Percentiles rank a stretch among this genome's conserved stretches.
phyloP scores from a whole-genome alignment of 139 green algal genomes.

The Closterium sp. region DNA sequence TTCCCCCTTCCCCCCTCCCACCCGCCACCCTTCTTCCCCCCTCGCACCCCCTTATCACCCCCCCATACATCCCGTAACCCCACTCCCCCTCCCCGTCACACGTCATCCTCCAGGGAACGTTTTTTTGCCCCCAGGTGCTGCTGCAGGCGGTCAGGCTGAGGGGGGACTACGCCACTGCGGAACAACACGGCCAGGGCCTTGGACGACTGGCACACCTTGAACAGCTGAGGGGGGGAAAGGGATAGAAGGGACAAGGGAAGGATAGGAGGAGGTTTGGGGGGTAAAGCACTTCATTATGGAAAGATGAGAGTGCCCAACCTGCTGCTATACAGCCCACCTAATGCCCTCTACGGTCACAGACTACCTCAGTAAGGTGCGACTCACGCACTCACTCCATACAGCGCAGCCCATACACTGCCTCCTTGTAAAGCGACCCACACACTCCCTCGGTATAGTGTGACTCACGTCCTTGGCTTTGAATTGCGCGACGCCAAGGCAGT shows the following conservation, averaged over 20 bases:
- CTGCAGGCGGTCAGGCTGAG: constrained; percentile 25
- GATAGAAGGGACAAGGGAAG: background rate
- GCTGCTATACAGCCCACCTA: too few species aligned
- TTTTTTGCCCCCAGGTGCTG: constrained; percentile 35
- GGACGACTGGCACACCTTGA: constrained; percentile 34
- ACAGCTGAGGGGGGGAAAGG: constrained; percentile 16
- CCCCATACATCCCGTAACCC: background rate
- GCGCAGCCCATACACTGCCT: too few species aligned
- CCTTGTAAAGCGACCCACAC: too few species aligned
- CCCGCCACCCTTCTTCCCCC: background rate
- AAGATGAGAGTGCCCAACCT: too few species aligned
- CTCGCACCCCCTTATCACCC: background rate
- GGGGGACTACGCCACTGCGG: constrained; percentile 12
- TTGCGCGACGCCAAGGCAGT: constrained; percentile 34
- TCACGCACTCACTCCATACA: too few species aligned
- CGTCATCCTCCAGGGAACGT: constrained; percentile 32
- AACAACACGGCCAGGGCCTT: constrained; percentile 40
- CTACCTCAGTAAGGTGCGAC: too few species aligned
- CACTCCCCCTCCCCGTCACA: background rate
- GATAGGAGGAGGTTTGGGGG: background rate
- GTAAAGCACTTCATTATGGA: too few species aligned
- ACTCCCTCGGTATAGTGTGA: too few species aligned
- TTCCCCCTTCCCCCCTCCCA: too few species aligned
- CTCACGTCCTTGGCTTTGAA: constrained; percentile 39
- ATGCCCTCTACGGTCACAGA: too few species aligned